Conservation (phyloP, 2,329 filamentous ascomycete species). For the Epichloe festucae region DNA sequence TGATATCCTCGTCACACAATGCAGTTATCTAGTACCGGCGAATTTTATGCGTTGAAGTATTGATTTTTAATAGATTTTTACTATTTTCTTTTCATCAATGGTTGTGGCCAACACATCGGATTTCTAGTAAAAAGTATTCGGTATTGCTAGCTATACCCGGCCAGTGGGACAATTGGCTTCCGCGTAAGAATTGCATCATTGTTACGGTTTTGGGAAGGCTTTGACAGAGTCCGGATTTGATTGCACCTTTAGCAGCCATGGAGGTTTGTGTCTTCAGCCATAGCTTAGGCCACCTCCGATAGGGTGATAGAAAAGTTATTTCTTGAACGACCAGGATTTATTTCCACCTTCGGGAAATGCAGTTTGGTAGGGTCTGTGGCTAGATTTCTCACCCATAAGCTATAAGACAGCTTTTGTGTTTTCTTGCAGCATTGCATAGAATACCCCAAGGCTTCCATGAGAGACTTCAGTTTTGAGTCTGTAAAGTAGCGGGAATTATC, state of each 20-base stretch:
- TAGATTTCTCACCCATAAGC: slow-evolving; percentile 55
- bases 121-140: no score
- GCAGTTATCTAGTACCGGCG: neutral
- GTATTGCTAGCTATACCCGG: no score
- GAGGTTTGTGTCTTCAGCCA: neutral
- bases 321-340: slow-evolving; percentile 60
- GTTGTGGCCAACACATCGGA: no score
- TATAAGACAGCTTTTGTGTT: slow-evolving; percentile 77
- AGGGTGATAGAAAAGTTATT: slow-evolving; percentile 89
- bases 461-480: slow-evolving; percentile 50
- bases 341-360: slow-evolving; percentile 49
- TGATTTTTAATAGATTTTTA: no score
- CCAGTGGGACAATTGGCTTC: no score
- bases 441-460: slow-evolving; percentile 73
- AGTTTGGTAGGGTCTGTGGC: slow-evolving; percentile 6
- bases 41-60: neutral
- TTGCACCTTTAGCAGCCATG: neutral
- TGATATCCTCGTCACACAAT: neutral
- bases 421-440: slow-evolving; percentile 50
- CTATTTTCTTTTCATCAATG: no score
- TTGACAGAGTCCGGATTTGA: neutral
- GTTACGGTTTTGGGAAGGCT: no score
- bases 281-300: slow-evolving; percentile 9
- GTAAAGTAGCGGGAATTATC: slow-evolving; percentile 85
- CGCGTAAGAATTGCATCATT: no score